Percentiles rank a stretch among this genome's conserved stretches.
These are phyloP conservation scores for Tulasnella sp. DNA, from an alignment of 768 basidiomycete genomes.

Conservation along the genomic window DNA sequence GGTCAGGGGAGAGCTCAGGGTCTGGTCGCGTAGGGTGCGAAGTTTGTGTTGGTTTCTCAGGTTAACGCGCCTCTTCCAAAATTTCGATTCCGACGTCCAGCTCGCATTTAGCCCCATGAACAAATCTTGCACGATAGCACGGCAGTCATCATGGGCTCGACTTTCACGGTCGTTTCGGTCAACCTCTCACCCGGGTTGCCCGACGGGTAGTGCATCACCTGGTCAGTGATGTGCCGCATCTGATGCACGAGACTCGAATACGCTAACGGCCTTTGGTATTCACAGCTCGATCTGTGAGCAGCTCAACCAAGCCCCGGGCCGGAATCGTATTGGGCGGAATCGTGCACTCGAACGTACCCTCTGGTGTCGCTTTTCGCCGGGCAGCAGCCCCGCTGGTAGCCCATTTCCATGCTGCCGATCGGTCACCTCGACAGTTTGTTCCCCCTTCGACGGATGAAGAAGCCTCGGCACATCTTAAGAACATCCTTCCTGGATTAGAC, in stretches of 20 bases:
- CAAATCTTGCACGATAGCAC: not conserved
- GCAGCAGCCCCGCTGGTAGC: conserved; percentile 8
- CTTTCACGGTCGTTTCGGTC: conserved; percentile 15
- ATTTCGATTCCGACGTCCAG: conserved; percentile 7
- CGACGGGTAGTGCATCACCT: not conserved
- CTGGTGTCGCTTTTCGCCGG: not conserved
- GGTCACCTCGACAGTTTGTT: not conserved
- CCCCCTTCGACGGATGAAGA: conserved; percentile 27
- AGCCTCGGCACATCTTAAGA: conserved; percentile 54
- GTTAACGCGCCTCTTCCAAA: conserved; percentile 1
- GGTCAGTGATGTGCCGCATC: not conserved
- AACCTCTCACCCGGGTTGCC: not conserved
- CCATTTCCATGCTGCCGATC: conserved; percentile 16
- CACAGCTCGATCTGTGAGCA: not conserved
- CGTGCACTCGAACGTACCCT: not conserved
- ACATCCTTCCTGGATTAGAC: conserved; percentile 47
- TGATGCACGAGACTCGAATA: not conserved
- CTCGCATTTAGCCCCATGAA: not conserved
- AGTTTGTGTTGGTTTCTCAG: conserved; percentile 1
- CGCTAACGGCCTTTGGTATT: not conserved
- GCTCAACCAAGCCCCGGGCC: not conserved
- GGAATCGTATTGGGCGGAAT: not conserved
- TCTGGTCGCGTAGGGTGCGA: not conserved
- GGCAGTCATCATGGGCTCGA: not conserved
- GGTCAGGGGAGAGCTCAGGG: not conserved